Evolutionary conservation across 257 asterid species (phyloP), one percentile per base, ranked within the genome.

Genomic region (Anisodus acutangulus): DNA sequence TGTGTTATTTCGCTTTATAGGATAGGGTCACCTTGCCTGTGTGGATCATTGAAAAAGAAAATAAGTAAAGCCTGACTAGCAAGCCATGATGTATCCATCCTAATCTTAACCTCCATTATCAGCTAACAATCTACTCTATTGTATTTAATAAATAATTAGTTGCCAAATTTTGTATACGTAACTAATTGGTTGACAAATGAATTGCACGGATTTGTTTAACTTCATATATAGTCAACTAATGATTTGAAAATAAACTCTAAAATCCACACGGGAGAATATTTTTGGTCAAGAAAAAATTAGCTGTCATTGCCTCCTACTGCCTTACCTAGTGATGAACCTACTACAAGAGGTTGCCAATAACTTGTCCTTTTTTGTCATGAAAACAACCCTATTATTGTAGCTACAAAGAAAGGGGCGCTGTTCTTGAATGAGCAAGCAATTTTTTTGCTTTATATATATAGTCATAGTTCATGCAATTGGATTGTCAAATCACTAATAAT

Each of bases 291-390:
- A 88, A 39, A 67, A 74, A 71, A 64, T 78, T 87, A 85, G 95
- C 87, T 91, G 93, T 85, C 90, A 89, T 69, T 89, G 93, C 85
- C 78, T 86, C 87, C 87, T 60, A 79, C 85, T 82, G 54, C 22
- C 85, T 85, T 70, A 57, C 85, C 88, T 57, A 76, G 9, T 22
- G 80, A 78, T 69, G 83, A 83, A 83, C 78, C 79, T 72, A 85
- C 78, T 12, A 11, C 86, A 31, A 63, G 58, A 78, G 78, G 85
- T 37, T 84, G 86, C 71, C 79, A 8, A 78, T 35, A 31, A 15
- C 19, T 78, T 78, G 82, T 31, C 82, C 82, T 47, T 78, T 47
- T 78, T 86, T 71, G 64, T 85, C 87, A 17, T 80, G 72, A 47
- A 69, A 11, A 80, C 82, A 63, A 79, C 76, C 68, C 54, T 31